Evolutionary conservation across 2,329 filamentous ascomycete species (phyloP).

Genomic region (Cladosporium sp.): DNA sequence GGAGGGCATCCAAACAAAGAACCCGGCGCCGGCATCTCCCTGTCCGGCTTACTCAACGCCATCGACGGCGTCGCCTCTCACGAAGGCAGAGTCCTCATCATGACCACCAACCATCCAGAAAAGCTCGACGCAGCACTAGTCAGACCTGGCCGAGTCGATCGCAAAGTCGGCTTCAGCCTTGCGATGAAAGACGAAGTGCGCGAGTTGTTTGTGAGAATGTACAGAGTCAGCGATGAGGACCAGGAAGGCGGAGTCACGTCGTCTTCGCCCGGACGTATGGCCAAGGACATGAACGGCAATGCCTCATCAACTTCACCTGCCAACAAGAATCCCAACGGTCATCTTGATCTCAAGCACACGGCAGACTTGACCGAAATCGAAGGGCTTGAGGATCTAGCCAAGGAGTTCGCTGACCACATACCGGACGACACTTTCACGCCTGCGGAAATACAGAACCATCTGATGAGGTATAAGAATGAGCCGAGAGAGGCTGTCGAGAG

Average conservation of each 20-base stretch:
- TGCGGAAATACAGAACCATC: constrained; percentile 51
- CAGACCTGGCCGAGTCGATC: constrained; percentile 67
- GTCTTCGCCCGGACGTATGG: too few species aligned
- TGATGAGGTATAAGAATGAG: constrained; percentile 49
- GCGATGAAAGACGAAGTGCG: constrained; percentile 38
- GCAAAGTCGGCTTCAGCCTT: constrained; percentile 58
- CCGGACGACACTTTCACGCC: constrained; percentile 48
- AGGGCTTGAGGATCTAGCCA: constrained; percentile 39
- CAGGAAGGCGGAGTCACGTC: neutral
- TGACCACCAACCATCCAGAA: constrained; percentile 76
- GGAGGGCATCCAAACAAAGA: constrained; percentile 17
- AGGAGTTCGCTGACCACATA: constrained; percentile 42
- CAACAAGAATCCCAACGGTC: neutral
- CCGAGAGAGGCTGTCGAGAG: constrained; percentile 42
- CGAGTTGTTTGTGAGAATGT: constrained; percentile 41
- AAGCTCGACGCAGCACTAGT: constrained; percentile 63
- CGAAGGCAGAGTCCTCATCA: constrained; percentile 73
- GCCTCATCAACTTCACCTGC: neutral
- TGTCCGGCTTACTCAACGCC: constrained; percentile 76
- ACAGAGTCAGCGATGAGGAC: constrained; percentile 23
- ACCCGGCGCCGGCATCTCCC: constrained; percentile 59
- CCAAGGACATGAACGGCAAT: constrained; percentile 10
- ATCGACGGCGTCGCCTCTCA: constrained; percentile 78
- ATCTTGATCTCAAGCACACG: neutral
- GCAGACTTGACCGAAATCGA: constrained; percentile 17